phyloP scores from a whole-genome alignment of 2,329 filamentous ascomycete genomes.

The Neonectria hederae region DNA sequence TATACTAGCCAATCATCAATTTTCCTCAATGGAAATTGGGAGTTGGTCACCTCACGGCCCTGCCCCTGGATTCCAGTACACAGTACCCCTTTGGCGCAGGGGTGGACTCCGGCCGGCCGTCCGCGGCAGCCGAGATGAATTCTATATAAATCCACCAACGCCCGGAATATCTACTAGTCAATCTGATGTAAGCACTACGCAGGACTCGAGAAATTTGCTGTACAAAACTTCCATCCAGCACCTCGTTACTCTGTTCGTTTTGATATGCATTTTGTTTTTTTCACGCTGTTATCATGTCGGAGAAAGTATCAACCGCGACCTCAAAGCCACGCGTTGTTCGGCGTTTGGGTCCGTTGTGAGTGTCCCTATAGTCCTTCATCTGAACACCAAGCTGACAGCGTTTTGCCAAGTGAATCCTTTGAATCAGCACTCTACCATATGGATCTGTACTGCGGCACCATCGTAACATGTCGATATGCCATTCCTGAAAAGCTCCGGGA shows the following conservation, averaged over 20 bases:
- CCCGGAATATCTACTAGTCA: not conserved
- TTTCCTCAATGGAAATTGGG: not conserved
- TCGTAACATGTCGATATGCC: conserved; percentile 8
- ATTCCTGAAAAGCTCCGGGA: conserved; percentile 6
- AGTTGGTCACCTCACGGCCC: not conserved
- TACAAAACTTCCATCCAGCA: not conserved
- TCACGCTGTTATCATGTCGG: not conserved
- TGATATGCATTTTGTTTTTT: not conserved
- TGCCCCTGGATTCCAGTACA: not conserved
- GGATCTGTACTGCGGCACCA: conserved; percentile 11
- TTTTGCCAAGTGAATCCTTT: conserved; percentile 6
- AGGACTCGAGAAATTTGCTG: too few relatives aligned
- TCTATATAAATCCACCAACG: not conserved
- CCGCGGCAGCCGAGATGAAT: not conserved
- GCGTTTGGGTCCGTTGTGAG: conserved; percentile 15
- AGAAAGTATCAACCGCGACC: not conserved
- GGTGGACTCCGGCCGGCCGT: not conserved
- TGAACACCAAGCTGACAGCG: not conserved
- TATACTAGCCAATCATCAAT: not conserved
- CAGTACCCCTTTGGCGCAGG: not conserved
- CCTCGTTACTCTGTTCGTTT: not conserved
- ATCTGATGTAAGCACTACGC: not conserved
- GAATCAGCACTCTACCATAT: conserved; percentile 10
- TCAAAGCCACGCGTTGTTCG: conserved; percentile 13
- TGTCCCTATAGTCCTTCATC: too few relatives aligned